phyloP scores from a whole-genome alignment of 192 early-diverging fungal genomes.

The Funneliformis mosseae region DNA sequence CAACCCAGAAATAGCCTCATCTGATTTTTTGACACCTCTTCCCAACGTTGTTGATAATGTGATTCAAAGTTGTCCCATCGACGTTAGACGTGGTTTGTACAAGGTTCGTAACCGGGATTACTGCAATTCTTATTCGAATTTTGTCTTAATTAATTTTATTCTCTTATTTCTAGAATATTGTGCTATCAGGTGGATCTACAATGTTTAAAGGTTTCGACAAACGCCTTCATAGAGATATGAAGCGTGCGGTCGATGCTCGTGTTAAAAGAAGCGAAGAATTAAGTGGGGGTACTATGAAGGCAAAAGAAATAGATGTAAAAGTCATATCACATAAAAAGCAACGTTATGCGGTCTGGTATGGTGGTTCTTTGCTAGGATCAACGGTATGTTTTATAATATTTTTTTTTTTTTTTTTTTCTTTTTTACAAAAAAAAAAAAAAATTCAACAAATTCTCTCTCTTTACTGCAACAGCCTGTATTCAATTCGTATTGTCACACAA shows the following conservation, averaged over 20 bases:
- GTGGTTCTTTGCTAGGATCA: slow-evolving; percentile 91
- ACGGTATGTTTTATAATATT: slow-evolving; percentile 59
- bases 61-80: slow-evolving; percentile 96
- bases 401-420: too few species aligned
- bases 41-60: slow-evolving; percentile 96
- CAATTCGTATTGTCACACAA: slow-evolving; percentile 91
- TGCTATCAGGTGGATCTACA: slow-evolving; percentile 96
- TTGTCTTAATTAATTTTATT: neutral
- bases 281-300: slow-evolving; percentile 63
- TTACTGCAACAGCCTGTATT: slow-evolving; percentile 73
- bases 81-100: slow-evolving; percentile 95
- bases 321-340: slow-evolving; percentile 99
- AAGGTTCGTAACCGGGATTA: slow-evolving; percentile 54
- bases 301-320: slow-evolving; percentile 91
- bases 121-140: neutral
- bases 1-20: slow-evolving; percentile 97
- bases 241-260: slow-evolving; percentile 78
- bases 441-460: neutral
- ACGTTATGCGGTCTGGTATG: slow-evolving; percentile 99
- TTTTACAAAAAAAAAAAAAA: neutral
- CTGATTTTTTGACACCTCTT: slow-evolving; percentile 94
- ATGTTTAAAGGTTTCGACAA: slow-evolving; percentile 99
- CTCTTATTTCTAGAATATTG: slow-evolving; percentile 80
- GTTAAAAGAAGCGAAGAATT: slow-evolving; percentile 73
- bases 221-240: slow-evolving; percentile 94